Base-by-base conservation (phyloP, 768 basidiomycete genomes). In the Tylopilus balloui region DNA sequence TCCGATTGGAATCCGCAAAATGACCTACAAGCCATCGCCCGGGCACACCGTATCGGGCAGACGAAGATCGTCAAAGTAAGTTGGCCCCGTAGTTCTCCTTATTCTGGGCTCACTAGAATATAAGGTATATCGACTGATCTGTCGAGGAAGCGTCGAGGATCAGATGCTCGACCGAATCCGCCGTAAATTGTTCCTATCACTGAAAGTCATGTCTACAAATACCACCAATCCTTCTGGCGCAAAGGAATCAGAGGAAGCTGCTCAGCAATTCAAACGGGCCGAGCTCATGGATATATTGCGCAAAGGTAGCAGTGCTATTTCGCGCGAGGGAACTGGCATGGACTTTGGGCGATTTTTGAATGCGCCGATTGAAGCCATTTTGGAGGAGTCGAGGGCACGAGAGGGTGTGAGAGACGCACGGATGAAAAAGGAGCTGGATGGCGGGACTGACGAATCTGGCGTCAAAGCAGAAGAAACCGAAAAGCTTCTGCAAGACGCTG, bases 21-120 rank as follows among this genome's bases (percentile, higher is more conserved):
- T 62, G 89, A 92, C 63, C 69, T 91, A 6, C 88, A 91, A 67
- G 89, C 89, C 1, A 88, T 91, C 64, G 89, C 89, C 20, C 76
- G 89, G 35, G 89, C 89, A 0, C 89, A 91, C 64, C 79, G 89
- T 10, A 86, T 88, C 46, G 86, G 86, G 6, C 86, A 88, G 63
- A 86, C 78, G 44, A 86, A 85, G 58, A 70, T 70, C 21, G 86
- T 88, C 51, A 79, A 84, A 64, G 80, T 80, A 57, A 21, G 58
- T 24, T 11, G 19, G n/a, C 12, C 12, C 2, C 12, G 13, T 3
- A 15, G 29, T 31, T 9, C 27, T 38, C 6, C 23, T 20, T 11
- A 2, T 6, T 24, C 19, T 17, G 32, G 15, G 45, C 48, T 48
- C 17, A 48, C 42, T 28, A 28, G 37, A 32, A 20, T 19, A n/a